Conservation (phyloP, 257 asterid species). For the Lithospermum erythrorhizon region DNA sequence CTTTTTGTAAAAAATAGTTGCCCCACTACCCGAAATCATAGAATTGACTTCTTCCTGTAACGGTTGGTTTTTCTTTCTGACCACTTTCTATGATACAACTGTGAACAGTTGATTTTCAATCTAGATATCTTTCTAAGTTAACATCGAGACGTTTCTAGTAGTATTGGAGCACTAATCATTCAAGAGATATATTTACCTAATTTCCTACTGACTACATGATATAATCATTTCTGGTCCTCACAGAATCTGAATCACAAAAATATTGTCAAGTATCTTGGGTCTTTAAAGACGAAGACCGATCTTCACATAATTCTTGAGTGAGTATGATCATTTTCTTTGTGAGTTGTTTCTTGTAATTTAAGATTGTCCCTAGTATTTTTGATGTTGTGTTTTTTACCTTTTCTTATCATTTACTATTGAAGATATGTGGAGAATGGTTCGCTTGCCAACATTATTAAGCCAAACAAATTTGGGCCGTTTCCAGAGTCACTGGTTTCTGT, state of each 20-base stretch:
- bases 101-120: not conserved
- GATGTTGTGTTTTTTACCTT: not conserved
- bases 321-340: constrained; percentile 21
- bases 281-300: constrained; percentile 87
- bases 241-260: constrained; percentile 98
- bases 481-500: constrained; percentile 97
- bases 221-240: constrained; percentile 14
- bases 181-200: too few relatives aligned
- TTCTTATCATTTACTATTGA: constrained; percentile 10
- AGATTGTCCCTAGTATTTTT: not conserved
- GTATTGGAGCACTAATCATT: not conserved
- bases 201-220: constrained; percentile 5
- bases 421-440: constrained; percentile 99
- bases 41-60: constrained; percentile 1
- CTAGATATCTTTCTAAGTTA: not conserved
- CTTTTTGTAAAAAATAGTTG: not conserved
- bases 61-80: not conserved
- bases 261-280: constrained; percentile 92
- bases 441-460: constrained; percentile 91
- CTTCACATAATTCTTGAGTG: constrained; percentile 97
- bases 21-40: not conserved
- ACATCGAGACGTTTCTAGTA: not conserved
- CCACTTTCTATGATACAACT: too few relatives aligned
- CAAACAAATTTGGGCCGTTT: constrained; percentile 97
- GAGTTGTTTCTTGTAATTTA: constrained; percentile 1